Evolutionary conservation across 345 rosid species (phyloP).

Genomic region (Microcos paniculata): DNA sequence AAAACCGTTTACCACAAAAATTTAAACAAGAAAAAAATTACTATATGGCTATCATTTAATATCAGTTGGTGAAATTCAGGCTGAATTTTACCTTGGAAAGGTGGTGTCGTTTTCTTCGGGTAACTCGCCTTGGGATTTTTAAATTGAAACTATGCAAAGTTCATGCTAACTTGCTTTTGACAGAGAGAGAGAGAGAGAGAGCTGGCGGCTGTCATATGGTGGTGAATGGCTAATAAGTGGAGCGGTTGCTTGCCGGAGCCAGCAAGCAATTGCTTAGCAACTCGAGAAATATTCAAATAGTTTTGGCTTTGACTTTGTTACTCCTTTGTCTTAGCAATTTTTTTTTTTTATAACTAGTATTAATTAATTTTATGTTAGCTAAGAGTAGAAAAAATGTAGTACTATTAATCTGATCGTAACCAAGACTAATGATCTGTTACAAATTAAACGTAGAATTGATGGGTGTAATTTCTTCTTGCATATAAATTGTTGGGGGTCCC

Average conservation of each 20-base stretch:
- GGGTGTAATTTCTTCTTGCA: background rate
- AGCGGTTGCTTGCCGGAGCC: background rate
- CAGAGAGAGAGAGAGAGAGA: background rate
- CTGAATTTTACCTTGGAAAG: background rate
- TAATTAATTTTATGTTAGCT: background rate
- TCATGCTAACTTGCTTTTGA: background rate
- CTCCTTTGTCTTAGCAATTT: background rate
- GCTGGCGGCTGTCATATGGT: background rate
- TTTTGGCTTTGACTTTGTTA: conserved; percentile 11
- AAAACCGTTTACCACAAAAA: background rate
- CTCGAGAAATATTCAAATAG: conserved; percentile 7
- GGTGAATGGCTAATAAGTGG: conserved; percentile 3
- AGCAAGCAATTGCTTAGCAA: conserved; percentile 3
- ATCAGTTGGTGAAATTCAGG: background rate
- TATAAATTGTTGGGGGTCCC: background rate
- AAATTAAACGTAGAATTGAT: background rate
- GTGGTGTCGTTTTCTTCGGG: background rate
- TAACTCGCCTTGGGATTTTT: background rate
- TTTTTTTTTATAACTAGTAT: background rate
- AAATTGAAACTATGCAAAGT: background rate
- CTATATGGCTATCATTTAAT: background rate
- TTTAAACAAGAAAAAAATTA: too few relatives aligned
- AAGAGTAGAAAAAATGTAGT: background rate
- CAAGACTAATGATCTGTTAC: background rate
- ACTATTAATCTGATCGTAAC: too few relatives aligned